These are phyloP conservation scores for Vitis hybrid DNA, from an alignment of 177 flowering plant genomes.

Conservation along the genomic window DNA sequence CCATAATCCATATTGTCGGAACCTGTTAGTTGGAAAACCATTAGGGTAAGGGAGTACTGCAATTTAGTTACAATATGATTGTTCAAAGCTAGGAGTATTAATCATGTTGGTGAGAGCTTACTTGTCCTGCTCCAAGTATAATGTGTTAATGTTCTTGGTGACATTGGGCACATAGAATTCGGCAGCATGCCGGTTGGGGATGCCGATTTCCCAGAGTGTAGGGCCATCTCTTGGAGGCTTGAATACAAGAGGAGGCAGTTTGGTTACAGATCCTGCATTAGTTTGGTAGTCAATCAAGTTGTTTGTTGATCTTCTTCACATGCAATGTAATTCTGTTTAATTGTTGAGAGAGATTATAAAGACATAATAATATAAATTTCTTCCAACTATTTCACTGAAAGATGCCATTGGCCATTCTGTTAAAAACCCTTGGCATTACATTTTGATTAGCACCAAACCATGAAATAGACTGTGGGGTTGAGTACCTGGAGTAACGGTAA, in stretches of 20 bases:
- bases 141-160: neutral
- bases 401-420: neutral
- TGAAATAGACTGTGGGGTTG: neutral
- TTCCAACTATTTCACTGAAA: neutral
- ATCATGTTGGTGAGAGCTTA: neutral
- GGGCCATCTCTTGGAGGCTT: conserved; percentile 34
- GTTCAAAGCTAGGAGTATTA: neutral
- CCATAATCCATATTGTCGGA: conserved; percentile 33
- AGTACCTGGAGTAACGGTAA: conserved; percentile 29
- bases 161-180: conserved; percentile 22
- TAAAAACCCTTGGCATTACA: no score
- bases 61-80: neutral
- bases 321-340: no score
- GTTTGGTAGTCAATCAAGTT: no score
- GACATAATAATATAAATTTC: neutral
- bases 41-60: neutral
- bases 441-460: no score
- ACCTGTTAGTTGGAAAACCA: conserved; percentile 4
- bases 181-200: conserved; percentile 30
- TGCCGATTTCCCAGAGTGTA: conserved; percentile 38
- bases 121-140: conserved; percentile 1
- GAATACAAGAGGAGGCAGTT: conserved; percentile 3
- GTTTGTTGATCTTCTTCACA: no score
- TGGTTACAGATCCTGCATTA: neutral
- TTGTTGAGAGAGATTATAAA: neutral